Evolutionary conservation across 1,284 basidiomycete genomes (phyloP).

Genomic region (Rhizopogon parksii): DNA sequence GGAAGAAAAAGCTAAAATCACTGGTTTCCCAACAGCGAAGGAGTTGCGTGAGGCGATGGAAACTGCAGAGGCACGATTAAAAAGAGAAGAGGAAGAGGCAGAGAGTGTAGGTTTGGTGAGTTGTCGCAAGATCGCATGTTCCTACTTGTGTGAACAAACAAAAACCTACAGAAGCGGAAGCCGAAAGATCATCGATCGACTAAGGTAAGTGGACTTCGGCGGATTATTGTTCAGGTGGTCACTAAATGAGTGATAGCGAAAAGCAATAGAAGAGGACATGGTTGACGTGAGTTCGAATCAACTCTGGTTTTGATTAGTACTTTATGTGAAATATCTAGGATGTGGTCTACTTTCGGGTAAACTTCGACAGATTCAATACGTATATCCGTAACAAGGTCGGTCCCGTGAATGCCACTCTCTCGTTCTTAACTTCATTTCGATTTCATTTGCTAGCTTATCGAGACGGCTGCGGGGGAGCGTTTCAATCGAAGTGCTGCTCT

Average conservation of each 20-base stretch:
- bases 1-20: conserved; percentile 66
- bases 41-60: conserved; percentile 66
- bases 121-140: not conserved
- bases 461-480: conserved; percentile 66
- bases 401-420: not conserved
- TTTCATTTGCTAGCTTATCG: conserved; percentile 54
- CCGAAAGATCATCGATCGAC: conserved; percentile 43
- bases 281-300: conserved; percentile 52
- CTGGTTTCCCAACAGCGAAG: conserved; percentile 69
- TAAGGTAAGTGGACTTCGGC: conserved; percentile 37
- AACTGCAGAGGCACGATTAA: conserved; percentile 52
- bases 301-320: not conserved
- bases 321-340: conserved; percentile 38
- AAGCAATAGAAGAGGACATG: conserved; percentile 47
- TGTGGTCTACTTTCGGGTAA: conserved; percentile 73
- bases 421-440: conserved; percentile 10
- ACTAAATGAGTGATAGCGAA: conserved; percentile 38
- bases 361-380: conserved; percentile 84
- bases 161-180: conserved; percentile 49
- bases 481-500: conserved; percentile 70
- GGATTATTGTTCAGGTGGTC: conserved; percentile 1
- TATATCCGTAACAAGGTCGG: conserved; percentile 81
- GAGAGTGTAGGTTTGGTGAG: conserved; percentile 68
- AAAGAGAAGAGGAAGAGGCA: conserved; percentile 63
- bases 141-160: conserved; percentile 8